Percentiles rank a stretch among this genome's conserved stretches.
Conservation (phyloP, 352 stramenopile genomes). For the Pythium aristosporum region DNA sequence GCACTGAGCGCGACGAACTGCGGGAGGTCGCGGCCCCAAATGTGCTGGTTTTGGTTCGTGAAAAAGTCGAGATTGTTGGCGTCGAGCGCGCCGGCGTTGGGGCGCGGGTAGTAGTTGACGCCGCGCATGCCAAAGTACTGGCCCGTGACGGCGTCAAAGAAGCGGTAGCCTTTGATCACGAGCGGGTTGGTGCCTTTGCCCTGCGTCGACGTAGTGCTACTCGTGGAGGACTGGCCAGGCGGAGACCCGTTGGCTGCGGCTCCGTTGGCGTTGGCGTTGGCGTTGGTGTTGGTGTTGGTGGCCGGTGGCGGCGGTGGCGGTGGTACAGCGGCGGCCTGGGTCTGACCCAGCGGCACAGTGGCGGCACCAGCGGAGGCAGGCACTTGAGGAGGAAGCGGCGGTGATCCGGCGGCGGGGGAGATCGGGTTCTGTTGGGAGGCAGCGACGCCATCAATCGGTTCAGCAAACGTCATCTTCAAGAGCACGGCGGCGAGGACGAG, state of each 20-base stretch:
- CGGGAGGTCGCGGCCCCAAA: slow-evolving; percentile 71
- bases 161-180: slow-evolving; percentile 72
- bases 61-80: slow-evolving; percentile 85
- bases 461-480: neutral
- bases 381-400: neutral
- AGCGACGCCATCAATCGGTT: neutral
- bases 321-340: neutral
- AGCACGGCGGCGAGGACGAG: slow-evolving; percentile 5
- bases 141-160: slow-evolving; percentile 71
- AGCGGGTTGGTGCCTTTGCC: slow-evolving; percentile 33
- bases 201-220: no score
- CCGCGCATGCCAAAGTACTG: slow-evolving; percentile 74
- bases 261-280: neutral
- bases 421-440: slow-evolving; percentile 2
- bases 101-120: slow-evolving; percentile 85
- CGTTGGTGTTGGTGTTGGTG: neutral
- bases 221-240: no score
- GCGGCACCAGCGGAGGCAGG: neutral
- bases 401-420: neutral
- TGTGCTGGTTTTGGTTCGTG: slow-evolving; percentile 59
- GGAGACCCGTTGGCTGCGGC: neutral
- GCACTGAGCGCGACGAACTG: slow-evolving; percentile 63
- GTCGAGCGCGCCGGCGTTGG: slow-evolving; percentile 65
- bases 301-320: neutral
- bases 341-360: neutral